Conservation (phyloP, 2,329 filamentous ascomycete species). For the Ophiostoma himal-ulmi region DNA sequence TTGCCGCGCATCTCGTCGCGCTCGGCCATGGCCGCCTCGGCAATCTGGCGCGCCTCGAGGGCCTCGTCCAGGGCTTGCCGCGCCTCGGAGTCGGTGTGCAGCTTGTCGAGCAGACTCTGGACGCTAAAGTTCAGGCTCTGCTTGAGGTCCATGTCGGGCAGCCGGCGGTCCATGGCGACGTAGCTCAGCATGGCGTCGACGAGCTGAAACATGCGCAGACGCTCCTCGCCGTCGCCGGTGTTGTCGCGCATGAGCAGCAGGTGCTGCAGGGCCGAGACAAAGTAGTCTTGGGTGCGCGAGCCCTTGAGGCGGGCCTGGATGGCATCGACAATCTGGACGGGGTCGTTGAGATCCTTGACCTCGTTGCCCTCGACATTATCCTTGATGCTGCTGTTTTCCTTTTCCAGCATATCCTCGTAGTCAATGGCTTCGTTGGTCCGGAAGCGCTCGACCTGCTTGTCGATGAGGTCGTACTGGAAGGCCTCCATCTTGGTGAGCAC, state of each 20-base stretch:
- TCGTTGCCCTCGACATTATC: slow-evolving; percentile 76
- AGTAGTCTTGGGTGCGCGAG: slow-evolving; percentile 87
- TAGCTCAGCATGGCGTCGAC: slow-evolving; percentile 99
- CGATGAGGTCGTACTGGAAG: slow-evolving; percentile 96
- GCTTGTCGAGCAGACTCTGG: slow-evolving; percentile 86
- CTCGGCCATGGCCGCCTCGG: slow-evolving; percentile 92
- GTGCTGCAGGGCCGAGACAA: slow-evolving; percentile 91
- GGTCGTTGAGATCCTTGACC: slow-evolving; percentile 84
- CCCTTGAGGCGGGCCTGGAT: slow-evolving; percentile 81
- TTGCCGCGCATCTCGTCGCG: slow-evolving; percentile 89
- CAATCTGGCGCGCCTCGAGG: slow-evolving; percentile 82
- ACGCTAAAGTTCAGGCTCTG: slow-evolving; percentile 97
- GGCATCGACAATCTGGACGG: slow-evolving; percentile 86
- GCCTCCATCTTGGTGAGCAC: slow-evolving; percentile 95
- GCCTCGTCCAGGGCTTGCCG: slow-evolving; percentile 88
- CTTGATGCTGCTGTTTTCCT: slow-evolving; percentile 83
- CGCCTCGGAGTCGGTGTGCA: slow-evolving; percentile 94
- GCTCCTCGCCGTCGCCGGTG: slow-evolving; percentile 77
- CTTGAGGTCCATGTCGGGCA: slow-evolving; percentile 96
- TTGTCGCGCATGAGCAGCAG: slow-evolving; percentile 78
- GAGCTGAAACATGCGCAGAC: slow-evolving; percentile 90
- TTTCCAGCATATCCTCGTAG: slow-evolving; percentile 93
- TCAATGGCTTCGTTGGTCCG: slow-evolving; percentile 93
- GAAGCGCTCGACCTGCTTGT: slow-evolving; percentile 95
- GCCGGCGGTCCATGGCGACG: slow-evolving; percentile 91